A percentile compares a stretch with the other conserved stretches of the same genome.
phyloP scores from a whole-genome alignment of 1,284 basidiomycete genomes.

The Melampsora abietis-canadensis region DNA sequence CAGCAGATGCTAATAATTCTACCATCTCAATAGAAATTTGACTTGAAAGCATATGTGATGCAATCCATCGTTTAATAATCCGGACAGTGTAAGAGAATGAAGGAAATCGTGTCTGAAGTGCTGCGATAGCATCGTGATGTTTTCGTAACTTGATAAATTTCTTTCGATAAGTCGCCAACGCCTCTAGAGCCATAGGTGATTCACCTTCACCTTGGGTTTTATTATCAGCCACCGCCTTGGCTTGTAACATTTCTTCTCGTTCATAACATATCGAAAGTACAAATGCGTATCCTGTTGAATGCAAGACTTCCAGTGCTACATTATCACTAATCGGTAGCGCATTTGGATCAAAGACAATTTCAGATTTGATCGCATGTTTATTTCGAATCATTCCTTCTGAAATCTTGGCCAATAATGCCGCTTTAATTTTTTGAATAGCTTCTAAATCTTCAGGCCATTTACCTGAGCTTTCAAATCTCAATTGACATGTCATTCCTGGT shows the following conservation, averaged over 20 bases:
- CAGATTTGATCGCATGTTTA: slow-evolving; percentile 58
- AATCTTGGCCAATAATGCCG: slow-evolving; percentile 68
- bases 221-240: slow-evolving; percentile 60
- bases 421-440: slow-evolving; percentile 90
- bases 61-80: slow-evolving; percentile 87
- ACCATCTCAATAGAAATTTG: slow-evolving; percentile 73
- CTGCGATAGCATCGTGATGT: slow-evolving; percentile 79
- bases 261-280: slow-evolving; percentile 79
- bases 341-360: slow-evolving; percentile 54
- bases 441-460: slow-evolving; percentile 92
- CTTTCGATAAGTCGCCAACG: slow-evolving; percentile 64
- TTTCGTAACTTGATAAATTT: slow-evolving; percentile 73
- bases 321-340: slow-evolving; percentile 67
- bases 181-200: slow-evolving; percentile 60
- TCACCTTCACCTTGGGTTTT: slow-evolving; percentile 49
- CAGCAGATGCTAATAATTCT: slow-evolving; percentile 74
- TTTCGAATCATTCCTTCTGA: slow-evolving; percentile 61
- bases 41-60: slow-evolving; percentile 69
- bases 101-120: slow-evolving; percentile 72
- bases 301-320: slow-evolving; percentile 71
- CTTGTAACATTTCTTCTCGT: slow-evolving; percentile 74
- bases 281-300: slow-evolving; percentile 83
- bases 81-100: slow-evolving; percentile 80
- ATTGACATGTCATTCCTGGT: slow-evolving; percentile 67
- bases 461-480: slow-evolving; percentile 86